A percentile compares a stretch with the other conserved stretches of the same genome.
phyloP scores from a whole-genome alignment of 176 grass and related monocot genomes.

The Cenchrus americanus region DNA sequence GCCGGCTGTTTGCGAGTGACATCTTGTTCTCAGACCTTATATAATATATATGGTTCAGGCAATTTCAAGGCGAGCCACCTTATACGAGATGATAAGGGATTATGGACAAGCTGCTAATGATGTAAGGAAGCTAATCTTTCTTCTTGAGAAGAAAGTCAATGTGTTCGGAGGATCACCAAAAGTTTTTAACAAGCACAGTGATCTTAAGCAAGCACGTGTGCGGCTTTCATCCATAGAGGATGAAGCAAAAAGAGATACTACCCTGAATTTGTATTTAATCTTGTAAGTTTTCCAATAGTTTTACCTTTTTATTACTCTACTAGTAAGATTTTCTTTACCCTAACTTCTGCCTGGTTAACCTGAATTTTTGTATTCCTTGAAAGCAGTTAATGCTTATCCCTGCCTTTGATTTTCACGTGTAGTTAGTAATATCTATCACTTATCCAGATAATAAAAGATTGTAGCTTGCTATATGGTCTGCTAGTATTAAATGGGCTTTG shows the following conservation, averaged over 20 bases:
- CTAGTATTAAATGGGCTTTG: background rate
- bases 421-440: constrained; percentile 10
- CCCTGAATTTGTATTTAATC: constrained; percentile 91
- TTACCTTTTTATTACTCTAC: constrained; percentile 28
- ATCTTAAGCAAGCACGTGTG: constrained; percentile 61
- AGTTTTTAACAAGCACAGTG: constrained; percentile 56
- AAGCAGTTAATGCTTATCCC: background rate
- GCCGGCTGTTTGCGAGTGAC: background rate
- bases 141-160: constrained; percentile 72
- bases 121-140: constrained; percentile 60
- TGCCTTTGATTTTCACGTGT: constrained; percentile 32
- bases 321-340: constrained; percentile 6
- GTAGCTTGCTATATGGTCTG: background rate
- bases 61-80: constrained; percentile 93
- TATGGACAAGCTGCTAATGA: constrained; percentile 87
- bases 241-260: constrained; percentile 66
- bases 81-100: constrained; percentile 94
- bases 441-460: constrained; percentile 5
- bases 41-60: constrained; percentile 66
- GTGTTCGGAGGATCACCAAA: constrained; percentile 51
- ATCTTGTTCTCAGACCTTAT: constrained; percentile 32
- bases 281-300: constrained; percentile 73
- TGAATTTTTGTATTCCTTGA: background rate
- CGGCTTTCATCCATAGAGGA: constrained; percentile 75
- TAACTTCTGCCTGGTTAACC: constrained; percentile 9